Evolutionary conservation across 306 rosid genomes (phyloP).

Genomic region (Abrus pulchellus): DNA sequence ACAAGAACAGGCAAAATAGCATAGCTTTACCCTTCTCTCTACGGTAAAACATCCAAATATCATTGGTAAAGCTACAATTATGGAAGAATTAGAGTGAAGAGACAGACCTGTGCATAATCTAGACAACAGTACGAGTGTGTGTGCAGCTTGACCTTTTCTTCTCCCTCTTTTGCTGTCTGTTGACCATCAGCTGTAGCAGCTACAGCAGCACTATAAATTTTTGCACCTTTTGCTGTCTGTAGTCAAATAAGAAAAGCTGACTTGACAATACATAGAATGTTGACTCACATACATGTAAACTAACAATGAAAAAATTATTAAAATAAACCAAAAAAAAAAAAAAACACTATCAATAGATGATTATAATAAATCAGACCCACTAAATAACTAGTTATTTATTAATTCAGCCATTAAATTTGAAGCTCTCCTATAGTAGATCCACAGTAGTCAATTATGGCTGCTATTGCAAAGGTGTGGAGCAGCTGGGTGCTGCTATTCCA

Average conservation of each 20-base stretch:
- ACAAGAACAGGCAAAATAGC: slow-evolving; percentile 25
- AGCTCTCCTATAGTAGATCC: too few relatives aligned
- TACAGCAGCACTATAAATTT: slow-evolving; percentile 88
- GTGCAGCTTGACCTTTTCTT: slow-evolving; percentile 93
- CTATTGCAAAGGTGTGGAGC: too few relatives aligned
- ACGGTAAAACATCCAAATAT: slow-evolving; percentile 36
- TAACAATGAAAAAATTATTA: background rate
- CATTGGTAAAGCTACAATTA: slow-evolving; percentile 28
- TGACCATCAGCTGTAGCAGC: slow-evolving; percentile 89
- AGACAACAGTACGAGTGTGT: slow-evolving; percentile 93
- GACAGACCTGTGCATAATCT: slow-evolving; percentile 77
- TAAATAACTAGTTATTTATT: slow-evolving; percentile 9
- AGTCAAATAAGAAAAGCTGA: slow-evolving; percentile 37
- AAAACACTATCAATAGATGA: background rate
- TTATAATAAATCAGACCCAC: background rate
- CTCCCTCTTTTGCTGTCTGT: slow-evolving; percentile 73
- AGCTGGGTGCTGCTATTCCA: too few relatives aligned
- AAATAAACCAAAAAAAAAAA: background rate
- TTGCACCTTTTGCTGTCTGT: slow-evolving; percentile 97
- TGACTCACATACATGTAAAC: background rate
- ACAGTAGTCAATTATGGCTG: too few relatives aligned
- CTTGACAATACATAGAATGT: background rate
- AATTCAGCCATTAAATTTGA: slow-evolving; percentile 10
- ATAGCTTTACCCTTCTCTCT: slow-evolving; percentile 37
- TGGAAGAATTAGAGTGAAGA: slow-evolving; percentile 43